A percentile compares a stretch with the other conserved stretches of the same genome.
Evolutionary conservation across 345 rosid genomes (phyloP).

Genomic region (Kandelia obovata): DNA sequence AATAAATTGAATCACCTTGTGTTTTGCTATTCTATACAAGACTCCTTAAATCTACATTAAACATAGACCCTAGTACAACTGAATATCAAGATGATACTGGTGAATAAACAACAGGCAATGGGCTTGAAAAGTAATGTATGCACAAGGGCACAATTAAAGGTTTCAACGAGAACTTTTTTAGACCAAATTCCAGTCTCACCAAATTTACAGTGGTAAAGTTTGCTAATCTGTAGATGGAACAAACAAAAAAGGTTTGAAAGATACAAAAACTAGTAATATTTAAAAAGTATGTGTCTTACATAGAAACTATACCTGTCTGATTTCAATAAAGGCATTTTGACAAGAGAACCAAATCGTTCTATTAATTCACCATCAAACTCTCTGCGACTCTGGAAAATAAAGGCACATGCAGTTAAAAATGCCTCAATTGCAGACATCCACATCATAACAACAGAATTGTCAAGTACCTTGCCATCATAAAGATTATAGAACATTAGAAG

Average conservation of each 20-base stretch:
- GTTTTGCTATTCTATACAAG: no score
- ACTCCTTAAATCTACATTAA: no score
- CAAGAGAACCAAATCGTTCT: constrained; percentile 84
- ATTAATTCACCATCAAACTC: constrained; percentile 82
- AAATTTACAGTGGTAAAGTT: no score
- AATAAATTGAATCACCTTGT: no score
- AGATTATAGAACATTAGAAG: constrained; percentile 93
- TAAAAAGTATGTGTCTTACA: neutral
- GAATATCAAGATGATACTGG: no score
- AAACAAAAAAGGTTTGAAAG: neutral
- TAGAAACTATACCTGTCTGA: constrained; percentile 52
- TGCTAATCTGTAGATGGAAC: no score
- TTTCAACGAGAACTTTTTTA: no score
- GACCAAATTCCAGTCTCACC: no score
- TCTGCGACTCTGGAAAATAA: constrained; percentile 54
- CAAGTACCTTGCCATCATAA: constrained; percentile 86
- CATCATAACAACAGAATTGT: constrained; percentile 7
- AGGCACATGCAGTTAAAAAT: neutral
- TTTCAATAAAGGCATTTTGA: constrained; percentile 87
- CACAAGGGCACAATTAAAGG: no score
- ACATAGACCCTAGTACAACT: no score
- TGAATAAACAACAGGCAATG: no score
- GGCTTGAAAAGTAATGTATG: no score
- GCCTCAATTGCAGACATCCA: constrained; percentile 3
- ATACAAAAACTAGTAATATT: neutral